These are phyloP conservation scores for Syzygium jambos DNA, from an alignment of 345 rosid species.

Conservation along the genomic window DNA sequence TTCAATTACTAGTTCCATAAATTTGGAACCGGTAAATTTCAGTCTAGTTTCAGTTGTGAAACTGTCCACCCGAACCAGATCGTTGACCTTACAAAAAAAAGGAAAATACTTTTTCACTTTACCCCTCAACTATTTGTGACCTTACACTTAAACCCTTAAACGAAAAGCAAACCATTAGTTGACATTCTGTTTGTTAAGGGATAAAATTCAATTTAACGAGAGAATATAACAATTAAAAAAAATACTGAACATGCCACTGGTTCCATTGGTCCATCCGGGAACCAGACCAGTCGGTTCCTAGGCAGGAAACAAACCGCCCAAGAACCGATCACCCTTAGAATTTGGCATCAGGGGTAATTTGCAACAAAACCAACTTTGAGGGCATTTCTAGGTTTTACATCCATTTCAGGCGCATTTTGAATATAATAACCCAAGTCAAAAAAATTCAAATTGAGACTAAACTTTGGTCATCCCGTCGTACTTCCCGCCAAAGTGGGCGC, in stretches of 20 bases:
- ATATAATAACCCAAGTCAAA: no score
- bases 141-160: not conserved
- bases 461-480: not conserved
- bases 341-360: not conserved
- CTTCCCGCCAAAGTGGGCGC: not conserved
- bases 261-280: fast-evolving
- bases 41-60: no score
- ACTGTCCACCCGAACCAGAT: no score
- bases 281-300: no score
- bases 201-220: no score
- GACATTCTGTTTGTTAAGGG: not conserved
- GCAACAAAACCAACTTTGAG: not conserved
- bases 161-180: not conserved
- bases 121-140: not conserved
- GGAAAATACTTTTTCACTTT: not conserved
- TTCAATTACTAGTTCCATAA: no score
- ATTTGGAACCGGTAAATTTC: no score
- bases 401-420: not conserved
- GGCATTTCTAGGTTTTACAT: not conserved
- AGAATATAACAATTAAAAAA: no score
- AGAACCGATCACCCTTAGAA: no score
- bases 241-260: fast-evolving
- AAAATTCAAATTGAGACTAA: not conserved
- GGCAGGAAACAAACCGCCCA: no score
- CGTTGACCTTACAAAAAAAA: no score